Percentiles rank a stretch among this genome's conserved stretches.
Conservation (phyloP, 345 rosid species). For the Sisymbrium irio region DNA sequence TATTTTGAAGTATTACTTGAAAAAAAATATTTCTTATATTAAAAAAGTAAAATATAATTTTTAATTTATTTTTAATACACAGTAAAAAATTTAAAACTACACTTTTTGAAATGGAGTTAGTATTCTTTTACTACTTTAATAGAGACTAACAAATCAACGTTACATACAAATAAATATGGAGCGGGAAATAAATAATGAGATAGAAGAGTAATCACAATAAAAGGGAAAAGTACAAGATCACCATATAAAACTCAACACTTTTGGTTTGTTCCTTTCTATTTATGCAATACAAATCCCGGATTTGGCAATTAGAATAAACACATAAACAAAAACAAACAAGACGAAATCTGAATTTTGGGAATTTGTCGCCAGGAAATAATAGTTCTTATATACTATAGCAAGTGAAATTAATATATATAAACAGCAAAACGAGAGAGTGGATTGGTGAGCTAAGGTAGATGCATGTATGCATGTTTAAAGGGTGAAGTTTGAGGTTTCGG, state of each 20-base stretch:
- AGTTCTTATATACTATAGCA: not conserved
- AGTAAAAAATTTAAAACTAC: no score
- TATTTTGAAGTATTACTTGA: no score
- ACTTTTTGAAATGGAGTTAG: no score
- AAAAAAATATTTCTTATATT: no score
- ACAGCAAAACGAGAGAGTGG: conserved; percentile 9
- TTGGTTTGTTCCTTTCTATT: conserved; percentile 16
- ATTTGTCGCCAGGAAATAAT: conserved; percentile 14
- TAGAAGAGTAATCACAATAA: not conserved
- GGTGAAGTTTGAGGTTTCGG: conserved; percentile 34
- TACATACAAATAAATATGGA: not conserved
- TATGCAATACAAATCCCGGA: conserved; percentile 33
- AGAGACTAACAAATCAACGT: not conserved
- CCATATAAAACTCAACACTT: not conserved
- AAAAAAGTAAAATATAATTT: no score
- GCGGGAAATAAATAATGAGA: not conserved
- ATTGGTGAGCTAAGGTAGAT: conserved; percentile 17
- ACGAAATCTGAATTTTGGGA: conserved; percentile 21
- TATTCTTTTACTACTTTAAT: no score
- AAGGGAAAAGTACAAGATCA: not conserved
- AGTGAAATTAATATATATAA: not conserved
- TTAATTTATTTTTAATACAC: no score
- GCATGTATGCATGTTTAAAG: conserved; percentile 36
- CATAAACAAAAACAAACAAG: conserved; percentile 7
- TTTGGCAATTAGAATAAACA: conserved; percentile 24